phyloP scores from a whole-genome alignment of 257 asterid genomes.

The Ehretia macrophylla region DNA sequence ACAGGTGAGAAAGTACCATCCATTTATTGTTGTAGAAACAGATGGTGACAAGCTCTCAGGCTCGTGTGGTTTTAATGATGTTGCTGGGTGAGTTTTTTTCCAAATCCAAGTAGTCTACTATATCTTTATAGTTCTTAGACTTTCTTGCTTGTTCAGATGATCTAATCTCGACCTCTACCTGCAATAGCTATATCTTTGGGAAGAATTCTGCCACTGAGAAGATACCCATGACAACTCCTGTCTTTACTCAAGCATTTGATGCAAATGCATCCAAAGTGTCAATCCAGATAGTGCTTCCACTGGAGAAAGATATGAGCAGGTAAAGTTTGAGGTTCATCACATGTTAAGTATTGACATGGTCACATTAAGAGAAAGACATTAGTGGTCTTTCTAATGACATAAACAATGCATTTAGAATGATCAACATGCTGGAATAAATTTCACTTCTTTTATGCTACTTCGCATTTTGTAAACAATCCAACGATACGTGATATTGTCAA shows the following conservation, averaged over 20 bases:
- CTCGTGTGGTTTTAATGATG: constrained; percentile 70
- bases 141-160: background rate
- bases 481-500: constrained; percentile 5
- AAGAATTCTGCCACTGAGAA: constrained; percentile 71
- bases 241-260: constrained; percentile 65
- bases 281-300: constrained; percentile 81
- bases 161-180: constrained; percentile 6
- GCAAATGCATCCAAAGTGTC: constrained; percentile 52
- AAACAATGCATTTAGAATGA: background rate
- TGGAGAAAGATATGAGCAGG: constrained; percentile 69
- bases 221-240: constrained; percentile 92
- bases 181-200: constrained; percentile 75
- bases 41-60: constrained; percentile 65
- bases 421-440: background rate
- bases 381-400: background rate
- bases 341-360: background rate
- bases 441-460: background rate
- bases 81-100: constrained; percentile 64
- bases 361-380: too few species aligned
- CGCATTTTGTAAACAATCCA: constrained; percentile 7
- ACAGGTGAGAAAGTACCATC: constrained; percentile 73
- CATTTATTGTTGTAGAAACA: constrained; percentile 72
- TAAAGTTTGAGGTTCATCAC: constrained; percentile 19
- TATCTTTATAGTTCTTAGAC: background rate
- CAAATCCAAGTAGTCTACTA: background rate